Conservation (phyloP, 2,329 filamentous ascomycete genomes). For the Pyricularia pennisetigena region DNA sequence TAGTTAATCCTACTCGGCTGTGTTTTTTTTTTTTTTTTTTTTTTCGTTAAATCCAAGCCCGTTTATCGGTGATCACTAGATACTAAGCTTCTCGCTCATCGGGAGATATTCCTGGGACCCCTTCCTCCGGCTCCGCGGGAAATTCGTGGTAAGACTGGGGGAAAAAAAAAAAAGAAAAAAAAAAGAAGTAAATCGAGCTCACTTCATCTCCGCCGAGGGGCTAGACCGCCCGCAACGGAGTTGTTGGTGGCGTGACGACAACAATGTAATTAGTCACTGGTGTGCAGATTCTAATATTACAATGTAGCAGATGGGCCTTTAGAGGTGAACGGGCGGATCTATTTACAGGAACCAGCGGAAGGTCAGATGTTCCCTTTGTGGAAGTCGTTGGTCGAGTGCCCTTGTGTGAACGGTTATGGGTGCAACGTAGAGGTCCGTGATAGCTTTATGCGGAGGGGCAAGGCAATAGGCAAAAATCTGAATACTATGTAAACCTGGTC, state of each 20-base stretch:
- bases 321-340: not conserved
- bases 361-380: not conserved
- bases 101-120: not conserved
- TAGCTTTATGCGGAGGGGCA: not conserved
- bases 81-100: not conserved
- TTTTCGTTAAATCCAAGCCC: not conserved
- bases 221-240: too few species aligned
- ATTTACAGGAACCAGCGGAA: not conserved
- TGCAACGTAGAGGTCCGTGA: not conserved
- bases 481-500: too few species aligned
- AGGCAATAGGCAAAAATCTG: not conserved
- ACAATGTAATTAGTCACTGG: not conserved
- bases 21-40: too few species aligned
- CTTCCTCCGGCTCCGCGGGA: not conserved
- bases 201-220: not conserved
- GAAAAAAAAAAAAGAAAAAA: not conserved
- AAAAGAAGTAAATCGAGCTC: not conserved
- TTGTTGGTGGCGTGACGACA: not conserved
- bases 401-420: too few species aligned
- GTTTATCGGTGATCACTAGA: not conserved
- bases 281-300: conserved; percentile 5
- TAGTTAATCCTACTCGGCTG: too few species aligned
- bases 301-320: not conserved
- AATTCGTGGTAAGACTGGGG: not conserved
- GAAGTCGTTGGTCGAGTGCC: not conserved